A percentile compares a stretch with the other conserved stretches of the same genome.
Evolutionary conservation across 139 green algal genomes (phyloP).

Genomic region (Zygnema cylindricum): DNA sequence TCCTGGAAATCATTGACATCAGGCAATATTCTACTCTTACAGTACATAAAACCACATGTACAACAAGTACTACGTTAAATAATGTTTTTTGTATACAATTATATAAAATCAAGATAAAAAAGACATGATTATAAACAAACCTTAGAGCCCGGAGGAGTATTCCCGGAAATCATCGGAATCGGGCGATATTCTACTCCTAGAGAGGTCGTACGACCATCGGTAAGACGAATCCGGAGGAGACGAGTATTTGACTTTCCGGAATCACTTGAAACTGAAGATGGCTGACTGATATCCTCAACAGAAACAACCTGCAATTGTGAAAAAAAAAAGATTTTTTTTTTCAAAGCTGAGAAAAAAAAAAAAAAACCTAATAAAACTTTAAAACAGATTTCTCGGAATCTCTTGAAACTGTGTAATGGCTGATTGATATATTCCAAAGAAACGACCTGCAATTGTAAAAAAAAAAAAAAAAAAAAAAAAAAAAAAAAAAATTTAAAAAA

Average conservation of each 20-base stretch:
- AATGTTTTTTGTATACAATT: neutral
- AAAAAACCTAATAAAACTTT: too few relatives aligned
- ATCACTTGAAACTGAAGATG: neutral
- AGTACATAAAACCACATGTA: too few relatives aligned
- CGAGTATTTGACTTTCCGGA: neutral
- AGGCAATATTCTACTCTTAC: too few relatives aligned
- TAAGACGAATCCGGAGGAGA: neutral
- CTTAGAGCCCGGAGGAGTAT: neutral
- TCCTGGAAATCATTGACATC: too few relatives aligned
- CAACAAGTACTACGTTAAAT: neutral
- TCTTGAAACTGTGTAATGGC: too few relatives aligned
- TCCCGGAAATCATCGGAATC: neutral
- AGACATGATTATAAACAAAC: neutral
- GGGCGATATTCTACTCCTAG: neutral
- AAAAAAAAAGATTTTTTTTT: too few relatives aligned
- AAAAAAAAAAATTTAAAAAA: too few relatives aligned
- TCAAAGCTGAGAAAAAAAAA: too few relatives aligned
- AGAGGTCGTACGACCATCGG: neutral
- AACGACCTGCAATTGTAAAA: too few relatives aligned
- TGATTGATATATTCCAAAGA: too few relatives aligned
- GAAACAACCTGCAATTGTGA: slow-evolving; percentile 18
- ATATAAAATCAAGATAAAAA: neutral
- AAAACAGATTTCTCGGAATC: too few relatives aligned
- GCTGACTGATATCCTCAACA: slow-evolving; percentile 9
- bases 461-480: too few relatives aligned